These are phyloP conservation scores for Escallonia rubra DNA, from an alignment of 129 eudicot species.

Conservation along the genomic window DNA sequence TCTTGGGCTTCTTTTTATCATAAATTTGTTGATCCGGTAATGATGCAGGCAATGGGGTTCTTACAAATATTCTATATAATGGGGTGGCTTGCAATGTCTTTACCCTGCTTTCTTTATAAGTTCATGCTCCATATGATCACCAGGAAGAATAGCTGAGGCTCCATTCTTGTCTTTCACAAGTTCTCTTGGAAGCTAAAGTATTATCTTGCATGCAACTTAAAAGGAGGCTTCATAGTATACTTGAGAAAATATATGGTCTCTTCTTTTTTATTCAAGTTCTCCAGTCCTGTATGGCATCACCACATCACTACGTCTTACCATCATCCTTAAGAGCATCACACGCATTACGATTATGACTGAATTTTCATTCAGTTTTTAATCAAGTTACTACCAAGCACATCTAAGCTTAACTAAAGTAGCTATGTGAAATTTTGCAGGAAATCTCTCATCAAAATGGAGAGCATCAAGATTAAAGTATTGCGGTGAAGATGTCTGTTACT, in stretches of 20 bases:
- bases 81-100: conserved; percentile 75
- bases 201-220: neutral
- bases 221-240: neutral
- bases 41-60: conserved; percentile 74
- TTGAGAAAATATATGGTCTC: neutral
- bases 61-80: conserved; percentile 52
- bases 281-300: too few relatives aligned
- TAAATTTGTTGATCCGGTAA: neutral
- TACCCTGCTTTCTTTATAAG: conserved; percentile 3
- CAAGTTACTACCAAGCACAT: too few relatives aligned
- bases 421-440: too few relatives aligned
- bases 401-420: too few relatives aligned
- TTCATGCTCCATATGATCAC: neutral
- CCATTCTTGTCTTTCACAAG: neutral
- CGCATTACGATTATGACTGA: too few relatives aligned
- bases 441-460: too few relatives aligned
- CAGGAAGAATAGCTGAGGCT: neutral
- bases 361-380: too few relatives aligned
- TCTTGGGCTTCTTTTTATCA: neutral
- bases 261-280: neutral
- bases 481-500: too few relatives aligned
- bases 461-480: too few relatives aligned
- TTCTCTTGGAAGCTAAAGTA: neutral
- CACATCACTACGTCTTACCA: too few relatives aligned
- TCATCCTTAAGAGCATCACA: too few relatives aligned